Evolutionary conservation across 129 eudicot species (phyloP).

Genomic region (Smallanthus sonchifolius): DNA sequence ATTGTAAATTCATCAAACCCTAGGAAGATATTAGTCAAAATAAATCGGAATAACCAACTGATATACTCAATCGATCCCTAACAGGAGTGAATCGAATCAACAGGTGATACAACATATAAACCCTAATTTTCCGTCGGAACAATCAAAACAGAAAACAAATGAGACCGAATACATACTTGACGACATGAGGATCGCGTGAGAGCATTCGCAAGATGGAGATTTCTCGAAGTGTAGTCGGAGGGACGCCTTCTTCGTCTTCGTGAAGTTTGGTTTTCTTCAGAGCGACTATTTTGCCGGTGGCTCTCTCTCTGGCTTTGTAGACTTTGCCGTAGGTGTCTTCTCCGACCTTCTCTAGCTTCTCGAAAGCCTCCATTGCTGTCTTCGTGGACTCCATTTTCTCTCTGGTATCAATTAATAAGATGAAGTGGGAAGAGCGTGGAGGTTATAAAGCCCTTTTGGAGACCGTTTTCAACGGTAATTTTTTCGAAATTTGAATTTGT

Average conservation of each 20-base stretch:
- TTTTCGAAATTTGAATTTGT: constrained; percentile 27
- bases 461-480: constrained; percentile 25
- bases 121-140: background rate
- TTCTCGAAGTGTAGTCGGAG: constrained; percentile 89
- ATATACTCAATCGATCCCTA: background rate
- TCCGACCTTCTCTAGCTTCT: constrained; percentile 90
- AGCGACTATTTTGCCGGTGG: constrained; percentile 76
- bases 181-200: constrained; percentile 79
- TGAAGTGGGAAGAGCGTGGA: constrained; percentile 1
- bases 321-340: constrained; percentile 94
- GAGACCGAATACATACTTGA: constrained; percentile 34
- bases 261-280: constrained; percentile 78
- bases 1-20: background rate
- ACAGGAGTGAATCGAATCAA: background rate
- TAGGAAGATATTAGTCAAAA: too few relatives aligned
- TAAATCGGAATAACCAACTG: background rate
- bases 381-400: constrained; percentile 14
- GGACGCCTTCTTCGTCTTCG: constrained; percentile 89
- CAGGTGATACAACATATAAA: background rate
- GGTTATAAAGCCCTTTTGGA: constrained; percentile 4
- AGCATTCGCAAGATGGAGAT: constrained; percentile 74
- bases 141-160: background rate
- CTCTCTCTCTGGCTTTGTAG: constrained; percentile 70
- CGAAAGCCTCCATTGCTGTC: constrained; percentile 83
- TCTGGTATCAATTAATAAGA: background rate